Evolutionary conservation across 1,139 yeast genomes (phyloP).

Genomic region (Zhuliangozyma blackwelliae): DNA sequence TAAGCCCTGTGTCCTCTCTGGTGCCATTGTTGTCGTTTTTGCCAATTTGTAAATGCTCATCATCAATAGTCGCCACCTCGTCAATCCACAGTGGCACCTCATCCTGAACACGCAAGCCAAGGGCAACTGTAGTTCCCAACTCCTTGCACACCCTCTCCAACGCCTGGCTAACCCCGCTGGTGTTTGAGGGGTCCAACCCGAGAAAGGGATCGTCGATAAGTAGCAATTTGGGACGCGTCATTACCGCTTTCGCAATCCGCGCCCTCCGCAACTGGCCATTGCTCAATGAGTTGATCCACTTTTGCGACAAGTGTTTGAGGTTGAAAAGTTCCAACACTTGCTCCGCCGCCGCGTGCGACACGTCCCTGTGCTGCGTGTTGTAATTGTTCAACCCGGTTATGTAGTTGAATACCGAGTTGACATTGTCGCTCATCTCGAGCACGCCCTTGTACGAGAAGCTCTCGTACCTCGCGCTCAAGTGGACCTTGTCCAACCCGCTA

Average conservation of each 20-base stretch:
- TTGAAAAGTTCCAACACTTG: slow-evolving; percentile 47
- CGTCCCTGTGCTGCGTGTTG: slow-evolving; percentile 25
- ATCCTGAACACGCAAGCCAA: slow-evolving; percentile 80
- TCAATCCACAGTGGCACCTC: slow-evolving; percentile 74
- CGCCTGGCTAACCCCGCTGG: slow-evolving; percentile 51
- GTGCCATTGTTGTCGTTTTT: too few relatives aligned
- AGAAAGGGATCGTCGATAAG: slow-evolving; percentile 87
- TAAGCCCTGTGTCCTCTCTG: slow-evolving; percentile 12
- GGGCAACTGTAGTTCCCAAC: slow-evolving; percentile 37
- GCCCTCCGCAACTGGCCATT: slow-evolving; percentile 95
- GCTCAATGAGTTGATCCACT: slow-evolving; percentile 84
- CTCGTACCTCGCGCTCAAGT: slow-evolving; percentile 86
- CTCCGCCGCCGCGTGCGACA: slow-evolving; percentile 24
- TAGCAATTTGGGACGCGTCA: slow-evolving; percentile 60
- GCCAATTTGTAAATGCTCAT: slow-evolving; percentile 44
- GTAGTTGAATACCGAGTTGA: slow-evolving; percentile 63
- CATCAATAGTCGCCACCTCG: slow-evolving; percentile 59
- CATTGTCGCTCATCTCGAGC: slow-evolving; percentile 63
- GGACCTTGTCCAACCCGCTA: slow-evolving; percentile 59
- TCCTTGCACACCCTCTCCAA: slow-evolving; percentile 23
- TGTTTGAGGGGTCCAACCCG: slow-evolving; percentile 80
- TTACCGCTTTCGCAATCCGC: slow-evolving; percentile 69
- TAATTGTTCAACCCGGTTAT: slow-evolving; percentile 48
- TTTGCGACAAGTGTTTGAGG: slow-evolving; percentile 51
- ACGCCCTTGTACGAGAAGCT: slow-evolving; percentile 57